Evolutionary conservation across 2,329 filamentous ascomycete species (phyloP).

Genomic region (Teratosphaeria nubilosa): DNA sequence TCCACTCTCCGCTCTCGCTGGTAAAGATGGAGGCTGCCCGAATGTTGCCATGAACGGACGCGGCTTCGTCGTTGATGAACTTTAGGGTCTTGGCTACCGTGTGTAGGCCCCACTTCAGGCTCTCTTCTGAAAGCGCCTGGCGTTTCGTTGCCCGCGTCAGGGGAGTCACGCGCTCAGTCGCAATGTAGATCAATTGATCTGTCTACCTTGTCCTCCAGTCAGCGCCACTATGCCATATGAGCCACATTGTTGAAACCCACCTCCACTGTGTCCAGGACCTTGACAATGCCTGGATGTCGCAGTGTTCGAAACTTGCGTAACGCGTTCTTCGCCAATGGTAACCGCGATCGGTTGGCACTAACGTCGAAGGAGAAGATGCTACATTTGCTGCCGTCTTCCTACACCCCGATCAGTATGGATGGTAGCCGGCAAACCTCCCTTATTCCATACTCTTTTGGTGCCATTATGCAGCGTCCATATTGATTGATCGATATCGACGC

Average conservation of each 20-base stretch:
- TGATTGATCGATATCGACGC: constrained; percentile 82
- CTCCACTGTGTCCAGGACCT: constrained; percentile 89
- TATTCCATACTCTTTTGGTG: constrained; percentile 62
- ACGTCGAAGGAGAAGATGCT: constrained; percentile 97
- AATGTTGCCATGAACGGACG: constrained; percentile 81
- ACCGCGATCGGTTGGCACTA: constrained; percentile 62
- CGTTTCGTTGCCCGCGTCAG: constrained; percentile 83
- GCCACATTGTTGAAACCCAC: constrained; percentile 36
- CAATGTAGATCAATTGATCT: constrained; percentile 90
- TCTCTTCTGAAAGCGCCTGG: constrained; percentile 80
- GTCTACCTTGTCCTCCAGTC: constrained; percentile 49
- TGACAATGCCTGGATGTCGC: constrained; percentile 88
- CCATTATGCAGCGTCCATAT: constrained; percentile 97
- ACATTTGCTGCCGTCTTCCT: constrained; percentile 91
- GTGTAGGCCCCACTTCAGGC: constrained; percentile 91
- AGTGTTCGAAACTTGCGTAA: constrained; percentile 87
- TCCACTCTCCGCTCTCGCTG: constrained; percentile 96
- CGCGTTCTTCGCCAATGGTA: constrained; percentile 86
- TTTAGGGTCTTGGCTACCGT: constrained; percentile 83
- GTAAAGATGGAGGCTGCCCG: constrained; percentile 82
- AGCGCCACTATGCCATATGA: constrained; percentile 9
- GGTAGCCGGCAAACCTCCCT: not conserved
- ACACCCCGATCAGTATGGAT: not conserved
- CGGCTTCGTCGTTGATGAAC: constrained; percentile 89
- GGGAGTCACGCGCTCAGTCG: constrained; percentile 80